These are phyloP conservation scores for Pholiota molesta DNA, from an alignment of 768 basidiomycete genomes.

Conservation along the genomic window DNA sequence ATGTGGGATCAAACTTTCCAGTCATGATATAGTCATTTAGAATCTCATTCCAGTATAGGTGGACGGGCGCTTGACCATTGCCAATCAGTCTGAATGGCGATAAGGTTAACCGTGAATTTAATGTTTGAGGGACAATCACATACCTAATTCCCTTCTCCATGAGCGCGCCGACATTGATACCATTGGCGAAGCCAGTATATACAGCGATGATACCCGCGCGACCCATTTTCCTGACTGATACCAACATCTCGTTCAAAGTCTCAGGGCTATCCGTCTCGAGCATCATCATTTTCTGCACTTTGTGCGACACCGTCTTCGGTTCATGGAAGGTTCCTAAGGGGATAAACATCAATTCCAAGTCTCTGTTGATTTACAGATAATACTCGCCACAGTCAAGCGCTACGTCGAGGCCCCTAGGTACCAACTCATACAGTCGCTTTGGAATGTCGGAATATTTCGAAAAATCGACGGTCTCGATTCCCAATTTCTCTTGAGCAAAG, in stretches of 20 bases:
- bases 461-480: constrained; percentile 64
- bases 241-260: constrained; percentile 53
- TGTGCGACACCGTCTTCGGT: constrained; percentile 66
- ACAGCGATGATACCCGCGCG: constrained; percentile 66
- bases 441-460: constrained; percentile 50
- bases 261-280: constrained; percentile 78
- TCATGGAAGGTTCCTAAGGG: constrained; percentile 64
- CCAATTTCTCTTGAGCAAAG: constrained; percentile 48
- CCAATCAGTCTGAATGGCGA: constrained; percentile 51
- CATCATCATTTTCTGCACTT: constrained; percentile 69
- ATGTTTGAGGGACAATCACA: neutral
- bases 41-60: constrained; percentile 74
- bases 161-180: constrained; percentile 69
- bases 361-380: neutral
- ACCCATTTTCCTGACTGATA: constrained; percentile 57
- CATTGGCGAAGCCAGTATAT: constrained; percentile 70
- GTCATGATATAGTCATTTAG: constrained; percentile 63
- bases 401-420: constrained; percentile 67
- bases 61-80: constrained; percentile 77
- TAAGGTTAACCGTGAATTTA: neutral
- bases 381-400: constrained; percentile 52
- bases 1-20: constrained; percentile 67
- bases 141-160: constrained; percentile 76
- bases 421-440: constrained; percentile 58
- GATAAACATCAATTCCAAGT: too few species aligned